Evolutionary conservation across 768 basidiomycete species (phyloP).

Genomic region (Naganishia antarctica): DNA sequence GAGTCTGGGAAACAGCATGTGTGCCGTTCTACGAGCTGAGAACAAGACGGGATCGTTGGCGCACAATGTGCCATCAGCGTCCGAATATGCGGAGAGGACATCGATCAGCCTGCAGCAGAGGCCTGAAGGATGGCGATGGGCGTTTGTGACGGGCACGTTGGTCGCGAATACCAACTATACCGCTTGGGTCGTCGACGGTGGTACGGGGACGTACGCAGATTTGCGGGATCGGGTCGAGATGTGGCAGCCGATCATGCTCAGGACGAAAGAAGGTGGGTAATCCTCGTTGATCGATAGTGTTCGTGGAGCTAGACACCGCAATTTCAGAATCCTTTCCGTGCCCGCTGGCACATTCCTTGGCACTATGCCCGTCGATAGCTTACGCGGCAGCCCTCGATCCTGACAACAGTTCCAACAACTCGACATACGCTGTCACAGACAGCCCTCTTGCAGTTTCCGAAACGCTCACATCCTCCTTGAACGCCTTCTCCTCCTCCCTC

Average conservation of each 20-base stretch:
- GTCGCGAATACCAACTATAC: conserved; percentile 40
- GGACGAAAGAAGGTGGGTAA: conserved; percentile 45
- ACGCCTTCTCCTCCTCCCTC: conserved; percentile 45
- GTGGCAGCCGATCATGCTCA: conserved; percentile 41
- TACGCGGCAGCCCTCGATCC: conserved; percentile 44
- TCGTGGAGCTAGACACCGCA: no score
- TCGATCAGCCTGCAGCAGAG: conserved; percentile 25
- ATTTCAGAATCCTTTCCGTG: conserved; percentile 44
- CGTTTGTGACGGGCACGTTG: conserved; percentile 34
- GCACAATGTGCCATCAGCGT: conserved; percentile 25
- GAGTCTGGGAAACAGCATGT: conserved; percentile 17
- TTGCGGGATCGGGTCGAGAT: conserved; percentile 19
- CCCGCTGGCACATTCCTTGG: conserved; percentile 39
- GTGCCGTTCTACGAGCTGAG: conserved; percentile 3
- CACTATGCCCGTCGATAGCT: conserved; percentile 41
- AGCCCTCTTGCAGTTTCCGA: conserved; percentile 33
- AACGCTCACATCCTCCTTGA: conserved; percentile 35
- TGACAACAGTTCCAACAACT: conserved; percentile 21
- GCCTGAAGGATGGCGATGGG: conserved; percentile 38
- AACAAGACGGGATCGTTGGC: conserved; percentile 23
- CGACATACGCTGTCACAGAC: conserved; percentile 16
- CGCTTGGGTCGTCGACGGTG: conserved; percentile 38
- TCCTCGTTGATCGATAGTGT: neutral
- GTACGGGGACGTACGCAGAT: conserved; percentile 14
- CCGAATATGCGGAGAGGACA: conserved; percentile 17